Base-by-base conservation (phyloP, 139 green algal species). In the Chlorella sp. region DNA sequence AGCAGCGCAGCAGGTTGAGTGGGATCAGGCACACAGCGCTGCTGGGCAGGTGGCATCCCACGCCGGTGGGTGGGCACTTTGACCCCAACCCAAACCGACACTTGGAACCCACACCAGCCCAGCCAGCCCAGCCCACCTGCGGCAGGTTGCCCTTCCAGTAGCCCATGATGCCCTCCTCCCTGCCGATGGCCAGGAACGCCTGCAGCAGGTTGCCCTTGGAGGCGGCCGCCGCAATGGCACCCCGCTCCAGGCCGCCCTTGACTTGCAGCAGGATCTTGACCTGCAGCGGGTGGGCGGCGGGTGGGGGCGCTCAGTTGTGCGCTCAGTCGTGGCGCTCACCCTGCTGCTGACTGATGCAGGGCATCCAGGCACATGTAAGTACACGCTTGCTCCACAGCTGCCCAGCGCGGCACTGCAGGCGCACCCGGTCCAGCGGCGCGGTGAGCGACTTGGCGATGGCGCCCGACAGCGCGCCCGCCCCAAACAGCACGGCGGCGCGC, bases 61-160 rank as follows among this genome's bases (percentile, higher is more conserved):
- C n/a, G n/a, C n/a, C n/a, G n/a, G n/a, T n/a, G n/a, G n/a, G n/a
- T n/a, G n/a, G n/a, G n/a, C n/a, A n/a, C n/a, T n/a, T n/a, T n/a
- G n/a, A n/a, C n/a, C n/a, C n/a, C n/a, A n/a, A n/a, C n/a, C n/a
- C n/a, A n/a, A n/a, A n/a, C n/a, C n/a, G n/a, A n/a, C n/a, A n/a
- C n/a, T n/a, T n/a, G n/a, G n/a, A n/a, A n/a, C n/a, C n/a, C n/a
- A n/a, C 40, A n/a, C 26, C 72, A 22, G 22, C 41, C 22, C 0
- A 26, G 24, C 3, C 77, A 17, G 46, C n/a, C 26, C 22, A 8
- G 26, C 79, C 30, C 40, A 95, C 89, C 92, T 94, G 88, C 17
- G 95, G 92, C 43, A 96, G 34, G 78, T 97, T 97, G 64, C 94
- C 94, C 85, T 96, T 95, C 95, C 95, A 98, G 88, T 95, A 97